Evolutionary conservation across 768 basidiomycete species (phyloP).

Genomic region (Boletus subparvulus): DNA sequence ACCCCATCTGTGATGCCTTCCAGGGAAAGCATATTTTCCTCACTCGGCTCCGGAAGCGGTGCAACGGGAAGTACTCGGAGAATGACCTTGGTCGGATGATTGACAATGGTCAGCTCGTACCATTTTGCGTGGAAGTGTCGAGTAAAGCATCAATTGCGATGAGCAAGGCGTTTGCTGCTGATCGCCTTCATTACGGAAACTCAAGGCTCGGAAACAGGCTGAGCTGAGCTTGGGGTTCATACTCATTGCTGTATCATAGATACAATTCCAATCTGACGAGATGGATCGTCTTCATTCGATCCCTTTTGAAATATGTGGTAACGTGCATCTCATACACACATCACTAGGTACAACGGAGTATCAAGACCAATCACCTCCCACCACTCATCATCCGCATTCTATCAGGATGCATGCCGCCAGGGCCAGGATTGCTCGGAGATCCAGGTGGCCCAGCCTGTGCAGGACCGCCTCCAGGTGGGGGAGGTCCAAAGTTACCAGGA

Average conservation of each 20-base stretch:
- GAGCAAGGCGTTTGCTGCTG: constrained; percentile 26
- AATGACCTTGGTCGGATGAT: constrained; percentile 40
- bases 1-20: neutral
- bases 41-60: constrained; percentile 37
- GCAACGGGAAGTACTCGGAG: constrained; percentile 31
- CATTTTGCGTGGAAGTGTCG: constrained; percentile 43
- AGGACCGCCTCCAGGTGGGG: constrained; percentile 42
- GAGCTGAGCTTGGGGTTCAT: neutral
- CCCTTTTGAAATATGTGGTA: neutral
- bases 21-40: constrained; percentile 37
- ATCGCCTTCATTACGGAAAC: constrained; percentile 17
- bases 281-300: neutral
- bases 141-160: constrained; percentile 17
- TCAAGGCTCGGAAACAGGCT: neutral
- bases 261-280: neutral
- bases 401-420: constrained; percentile 83
- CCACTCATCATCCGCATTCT: constrained; percentile 74
- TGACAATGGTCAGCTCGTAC: constrained; percentile 41
- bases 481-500: constrained; percentile 36
- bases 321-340: neutral
- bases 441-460: constrained; percentile 42
- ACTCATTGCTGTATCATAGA: neutral
- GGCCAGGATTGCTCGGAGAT: constrained; percentile 40
- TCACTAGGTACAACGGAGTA: neutral
- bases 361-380: constrained; percentile 19